Evolutionary conservation across 805 yeast genomes (phyloP).

Genomic region (Candida insectalens): DNA sequence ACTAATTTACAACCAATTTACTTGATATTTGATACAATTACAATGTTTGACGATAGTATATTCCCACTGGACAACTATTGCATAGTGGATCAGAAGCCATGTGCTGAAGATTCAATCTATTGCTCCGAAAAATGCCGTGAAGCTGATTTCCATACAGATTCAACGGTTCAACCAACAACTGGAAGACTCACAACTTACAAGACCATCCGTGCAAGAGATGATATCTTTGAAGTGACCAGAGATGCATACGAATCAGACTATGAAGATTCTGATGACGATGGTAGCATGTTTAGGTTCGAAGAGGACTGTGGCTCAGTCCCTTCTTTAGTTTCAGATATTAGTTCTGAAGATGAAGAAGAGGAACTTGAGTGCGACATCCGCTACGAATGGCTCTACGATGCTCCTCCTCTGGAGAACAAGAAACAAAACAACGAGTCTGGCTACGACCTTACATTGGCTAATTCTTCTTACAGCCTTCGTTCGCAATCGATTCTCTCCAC

Average conservation of each 20-base stretch:
- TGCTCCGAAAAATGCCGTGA: slow-evolving; percentile 2
- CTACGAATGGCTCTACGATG: slow-evolving; percentile 3
- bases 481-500: neutral
- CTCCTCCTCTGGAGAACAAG: neutral
- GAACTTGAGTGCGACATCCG: slow-evolving; percentile 3
- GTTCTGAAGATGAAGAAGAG: slow-evolving; percentile 2
- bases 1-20: too few species aligned
- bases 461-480: neutral
- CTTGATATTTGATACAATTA: too few species aligned
- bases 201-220: neutral
- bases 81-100: slow-evolving; percentile 2
- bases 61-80: slow-evolving; percentile 1
- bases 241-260: neutral
- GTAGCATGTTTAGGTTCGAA: slow-evolving; percentile 14
- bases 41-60: too few species aligned
- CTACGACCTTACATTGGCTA: neutral
- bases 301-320: slow-evolving; percentile 16
- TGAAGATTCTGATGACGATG: slow-evolving; percentile 7
- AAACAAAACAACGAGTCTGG: neutral
- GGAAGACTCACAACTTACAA: slow-evolving; percentile 1
- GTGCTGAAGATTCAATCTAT: neutral
- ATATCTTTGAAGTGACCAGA: neutral
- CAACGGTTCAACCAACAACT: neutral
- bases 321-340: slow-evolving; percentile 5
- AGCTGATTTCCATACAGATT: neutral